Conservation (phyloP, 2,329 filamentous ascomycete genomes). For the Scedosporium boydii region DNA sequence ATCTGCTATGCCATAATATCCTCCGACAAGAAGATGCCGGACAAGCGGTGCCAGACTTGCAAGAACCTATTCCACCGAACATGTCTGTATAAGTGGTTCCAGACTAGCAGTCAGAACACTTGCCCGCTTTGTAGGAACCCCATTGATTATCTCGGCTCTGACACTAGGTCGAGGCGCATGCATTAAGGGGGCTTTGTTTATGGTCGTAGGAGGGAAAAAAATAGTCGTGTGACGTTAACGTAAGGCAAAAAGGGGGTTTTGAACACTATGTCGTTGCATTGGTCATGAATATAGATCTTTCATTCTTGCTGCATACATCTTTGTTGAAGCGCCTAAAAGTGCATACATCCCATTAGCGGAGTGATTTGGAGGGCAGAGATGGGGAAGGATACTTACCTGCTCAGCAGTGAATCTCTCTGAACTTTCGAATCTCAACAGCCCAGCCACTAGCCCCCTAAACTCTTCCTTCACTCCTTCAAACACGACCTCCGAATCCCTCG, state of each 20-base stretch:
- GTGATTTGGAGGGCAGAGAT: neutral
- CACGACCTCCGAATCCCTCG: conserved; percentile 58
- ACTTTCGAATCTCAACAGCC: conserved; percentile 61
- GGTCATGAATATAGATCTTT: neutral
- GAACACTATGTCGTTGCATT: neutral
- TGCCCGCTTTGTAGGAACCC: conserved; percentile 90
- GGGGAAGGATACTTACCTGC: conserved; percentile 17
- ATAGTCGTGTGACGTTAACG: neutral
- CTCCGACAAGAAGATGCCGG: conserved; percentile 77
- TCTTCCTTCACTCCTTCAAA: conserved; percentile 49
- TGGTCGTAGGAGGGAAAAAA: neutral
- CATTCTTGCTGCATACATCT: neutral
- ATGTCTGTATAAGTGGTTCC: conserved; percentile 96
- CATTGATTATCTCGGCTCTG: conserved; percentile 51
- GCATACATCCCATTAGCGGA: neutral
- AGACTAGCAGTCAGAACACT: conserved; percentile 80
- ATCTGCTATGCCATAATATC: conserved; percentile 96
- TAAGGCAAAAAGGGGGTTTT: neutral
- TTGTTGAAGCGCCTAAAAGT: neutral
- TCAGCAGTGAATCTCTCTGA: conserved; percentile 57
- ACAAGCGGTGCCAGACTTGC: conserved; percentile 86
- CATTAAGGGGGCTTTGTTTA: neutral
- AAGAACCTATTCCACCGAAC: conserved; percentile 86
- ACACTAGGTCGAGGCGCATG: conserved; percentile 17
- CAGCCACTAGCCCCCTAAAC: conserved; percentile 56